A percentile compares a stretch with the other conserved stretches of the same genome.
phyloP scores from a whole-genome alignment of 495 filamentous ascomycete genomes.

The Oleoguttula mirabilis region DNA sequence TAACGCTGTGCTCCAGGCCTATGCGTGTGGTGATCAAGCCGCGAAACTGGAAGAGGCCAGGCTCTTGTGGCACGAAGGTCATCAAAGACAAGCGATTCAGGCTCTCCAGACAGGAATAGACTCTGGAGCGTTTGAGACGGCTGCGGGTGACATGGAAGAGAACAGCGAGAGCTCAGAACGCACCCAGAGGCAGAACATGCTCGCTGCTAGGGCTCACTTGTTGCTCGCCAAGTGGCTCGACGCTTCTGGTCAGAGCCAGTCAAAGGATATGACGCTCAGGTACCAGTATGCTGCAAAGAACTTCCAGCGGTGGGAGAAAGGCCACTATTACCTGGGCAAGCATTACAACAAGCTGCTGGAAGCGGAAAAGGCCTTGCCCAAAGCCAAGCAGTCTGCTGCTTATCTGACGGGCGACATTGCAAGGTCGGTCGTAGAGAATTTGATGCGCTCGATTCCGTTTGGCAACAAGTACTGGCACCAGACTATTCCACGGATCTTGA shows the following conservation, averaged over 20 bases:
- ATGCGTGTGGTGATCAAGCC: slow-evolving; percentile 61
- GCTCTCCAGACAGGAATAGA: slow-evolving; percentile 72
- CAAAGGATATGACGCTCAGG: slow-evolving; percentile 58
- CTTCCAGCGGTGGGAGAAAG: slow-evolving; percentile 76
- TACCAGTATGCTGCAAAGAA: slow-evolving; percentile 61
- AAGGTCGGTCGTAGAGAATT: slow-evolving; percentile 87
- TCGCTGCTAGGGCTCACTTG: slow-evolving; percentile 57
- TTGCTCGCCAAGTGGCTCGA: slow-evolving; percentile 96
- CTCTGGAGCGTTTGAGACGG: slow-evolving; percentile 51
- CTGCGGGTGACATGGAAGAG: slow-evolving; percentile 31
- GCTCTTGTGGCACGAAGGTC: slow-evolving; percentile 86
- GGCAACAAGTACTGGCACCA: slow-evolving; percentile 93
- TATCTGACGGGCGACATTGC: slow-evolving; percentile 65
- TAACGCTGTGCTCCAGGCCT: slow-evolving; percentile 83
- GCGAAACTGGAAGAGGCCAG: slow-evolving; percentile 87
- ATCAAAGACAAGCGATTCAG: slow-evolving; percentile 91
- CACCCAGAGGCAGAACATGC: slow-evolving; percentile 37
- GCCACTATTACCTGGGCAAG: slow-evolving; percentile 89
- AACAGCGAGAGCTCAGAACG: slow-evolving; percentile 25
- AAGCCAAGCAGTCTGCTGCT: slow-evolving; percentile 46
- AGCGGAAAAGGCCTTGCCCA: slow-evolving; percentile 65
- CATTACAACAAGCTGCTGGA: slow-evolving; percentile 96
- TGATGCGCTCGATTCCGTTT: slow-evolving; percentile 69
- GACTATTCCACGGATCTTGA: slow-evolving; percentile 77
- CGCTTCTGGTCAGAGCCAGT: slow-evolving; percentile 77